phyloP scores from a whole-genome alignment of 805 yeast genomes.

The Lipomyces oligophaga region DNA sequence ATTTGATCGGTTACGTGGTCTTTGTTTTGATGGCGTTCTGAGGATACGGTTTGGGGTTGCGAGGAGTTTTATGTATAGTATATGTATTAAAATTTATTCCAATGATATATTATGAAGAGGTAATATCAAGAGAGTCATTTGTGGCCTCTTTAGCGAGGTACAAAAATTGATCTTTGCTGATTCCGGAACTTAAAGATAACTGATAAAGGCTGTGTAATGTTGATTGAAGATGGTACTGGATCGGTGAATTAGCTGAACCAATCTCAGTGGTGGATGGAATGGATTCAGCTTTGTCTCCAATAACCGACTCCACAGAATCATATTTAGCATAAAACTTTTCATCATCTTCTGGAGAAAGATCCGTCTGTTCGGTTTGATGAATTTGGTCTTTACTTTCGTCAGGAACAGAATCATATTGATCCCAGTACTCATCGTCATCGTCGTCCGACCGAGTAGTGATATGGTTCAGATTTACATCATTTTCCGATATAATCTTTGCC shows the following conservation, averaged over 20 bases:
- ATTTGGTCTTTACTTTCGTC: too few species aligned
- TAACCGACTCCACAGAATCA: slow-evolving; percentile 27
- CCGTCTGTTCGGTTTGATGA: too few species aligned
- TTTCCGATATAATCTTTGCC: background rate
- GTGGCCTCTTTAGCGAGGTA: background rate
- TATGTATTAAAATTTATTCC: background rate
- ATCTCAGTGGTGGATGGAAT: background rate
- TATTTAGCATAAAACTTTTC: slow-evolving; percentile 22
- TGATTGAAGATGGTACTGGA: slow-evolving; percentile 5
- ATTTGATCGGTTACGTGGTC: too few species aligned
- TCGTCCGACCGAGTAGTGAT: slow-evolving; percentile 2
- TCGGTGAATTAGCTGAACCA: background rate
- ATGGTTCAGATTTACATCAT: background rate
- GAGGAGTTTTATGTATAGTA: background rate
- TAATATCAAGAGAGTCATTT: too few species aligned
- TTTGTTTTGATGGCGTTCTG: too few species aligned
- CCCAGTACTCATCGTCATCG: slow-evolving; percentile 27
- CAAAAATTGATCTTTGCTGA: slow-evolving; percentile 9
- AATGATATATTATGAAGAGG: background rate
- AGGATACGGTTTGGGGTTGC: too few species aligned
- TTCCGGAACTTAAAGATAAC: slow-evolving; percentile 10
- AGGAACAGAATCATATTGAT: slow-evolving; percentile 11
- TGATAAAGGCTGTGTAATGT: slow-evolving; percentile 10
- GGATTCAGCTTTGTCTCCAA: slow-evolving; percentile 27
- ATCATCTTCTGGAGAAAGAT: slow-evolving; percentile 15